Base-by-base conservation (phyloP, 371 early-diverging fungal genomes). In the Circinella umbellata region DNA sequence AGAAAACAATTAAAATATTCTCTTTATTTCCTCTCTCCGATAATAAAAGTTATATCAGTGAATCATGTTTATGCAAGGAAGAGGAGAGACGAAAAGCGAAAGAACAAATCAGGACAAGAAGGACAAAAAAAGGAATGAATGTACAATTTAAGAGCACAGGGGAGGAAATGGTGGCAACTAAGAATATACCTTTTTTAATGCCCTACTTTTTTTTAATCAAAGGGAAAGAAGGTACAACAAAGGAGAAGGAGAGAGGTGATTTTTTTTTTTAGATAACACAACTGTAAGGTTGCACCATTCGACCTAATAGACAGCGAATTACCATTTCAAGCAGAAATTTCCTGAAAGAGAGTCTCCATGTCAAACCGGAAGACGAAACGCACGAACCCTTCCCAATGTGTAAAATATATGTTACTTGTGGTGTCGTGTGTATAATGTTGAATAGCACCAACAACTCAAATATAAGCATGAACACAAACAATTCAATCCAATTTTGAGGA, bases 271-370 rank as follows among this genome's bases (percentile, higher is more conserved):
- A 42, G 42, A 42, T 42, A 42, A 42, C 57, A 51, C 51, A 51
- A 51, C 4, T 13, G 51, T 6, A 5, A 15, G 51, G 51, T 51
- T 35, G 34, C 15, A 61, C 61, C 37, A 37, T 18, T 38, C 47
- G 47, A n/a, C 37, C 46, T 61, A 61, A 37, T 53, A 18, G 35
- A 47, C 36, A 11, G 47, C 15, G 54, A 64, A 48, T 35, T 66
- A 39, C 66, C 66, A 42, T 66, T 69, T 63, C 63, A 48, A 69
- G 69, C 62, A 69, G 69, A 69, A 69, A 69, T 69, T 69, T 17
- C 69, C 69, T 39, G 63, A 69, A 69, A 62, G 47, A 51, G 59
- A 48, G 13, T 42, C 42, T 42, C 49, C 54, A 53, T 59, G 57
- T 57, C 57, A 57, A 64, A 64, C 46, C 42, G 38, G 38, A 38